Evolutionary conservation across 371 early-diverging fungal species (phyloP), one percentile per base, ranked within the genome.

Genomic region (Apophysomyces trapeziformis): DNA sequence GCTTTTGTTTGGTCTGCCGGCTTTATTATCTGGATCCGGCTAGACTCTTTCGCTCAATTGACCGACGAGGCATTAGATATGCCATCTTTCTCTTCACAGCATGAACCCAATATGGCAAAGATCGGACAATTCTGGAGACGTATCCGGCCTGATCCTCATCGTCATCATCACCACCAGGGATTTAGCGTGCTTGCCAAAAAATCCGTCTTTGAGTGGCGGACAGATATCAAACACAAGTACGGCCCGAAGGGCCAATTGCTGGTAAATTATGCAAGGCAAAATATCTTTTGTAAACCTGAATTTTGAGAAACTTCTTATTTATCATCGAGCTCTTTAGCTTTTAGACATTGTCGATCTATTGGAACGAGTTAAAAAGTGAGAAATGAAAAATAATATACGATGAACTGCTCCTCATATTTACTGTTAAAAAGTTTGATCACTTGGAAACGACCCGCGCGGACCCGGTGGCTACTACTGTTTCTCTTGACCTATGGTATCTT

Each of bases 391-490:
- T 0, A 2, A 44, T 14, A n/a, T 16, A 9, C 1, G 37, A 32
- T 26, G 16, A 26, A 50, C n/a, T 56, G 38, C n/a, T 37, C 35
- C n/a, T 61, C 13, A 14, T 0, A 11, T 26, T 47, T 2, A 9
- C 1, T 14, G 7, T 14, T n/a, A 47, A 47, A 18, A 18, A 79
- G 80, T 46, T 57, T 80, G 7, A 56, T 74, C 18, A 80, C 78
- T 5, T 80, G 80, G 80, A 80, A 80, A 66, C 67, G 78, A 12
- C 80, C 80, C 44, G 64, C 65, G 38, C 71, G 68, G 56, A 77
- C 80, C 0, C 70, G 74, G 5, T 44, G 70, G 37, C 36, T 75
- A 0, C 47, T 77, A 37, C 41, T 66, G 5, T 37, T 70, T 0
- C 58, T 74, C 14, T 39, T 26, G 1, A 64, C 43, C 44, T 18